Evolutionary conservation across 225 moss, liverwort and hornwort species (phyloP).

Genomic region (Pseudoscleropodium purum): DNA sequence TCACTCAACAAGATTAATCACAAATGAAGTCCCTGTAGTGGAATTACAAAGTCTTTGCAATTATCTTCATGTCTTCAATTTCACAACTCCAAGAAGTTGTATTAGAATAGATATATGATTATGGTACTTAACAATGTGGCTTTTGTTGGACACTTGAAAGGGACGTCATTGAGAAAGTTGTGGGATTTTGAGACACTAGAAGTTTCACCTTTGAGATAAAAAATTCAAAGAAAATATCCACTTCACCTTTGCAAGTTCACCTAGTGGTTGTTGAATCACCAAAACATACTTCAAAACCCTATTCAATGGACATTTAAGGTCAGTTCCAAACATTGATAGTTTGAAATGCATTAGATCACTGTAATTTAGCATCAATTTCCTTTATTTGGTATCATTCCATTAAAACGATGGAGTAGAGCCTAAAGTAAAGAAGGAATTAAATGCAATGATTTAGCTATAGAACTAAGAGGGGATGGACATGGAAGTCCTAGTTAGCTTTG

Average conservation of each 20-base stretch:
- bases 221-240: too few relatives aligned
- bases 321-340: not conserved
- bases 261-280: too few relatives aligned
- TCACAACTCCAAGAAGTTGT: not conserved
- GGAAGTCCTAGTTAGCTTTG: not conserved
- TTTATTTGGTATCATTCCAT: not conserved
- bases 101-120: fast-evolving
- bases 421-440: not conserved
- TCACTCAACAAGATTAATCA: too few relatives aligned
- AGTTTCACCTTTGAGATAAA: too few relatives aligned
- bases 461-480: not conserved
- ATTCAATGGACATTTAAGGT: not conserved
- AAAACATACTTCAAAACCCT: not conserved
- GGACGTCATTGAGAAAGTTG: fast-evolving
- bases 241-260: not conserved
- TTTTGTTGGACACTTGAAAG: not conserved
- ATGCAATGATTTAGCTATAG: not conserved
- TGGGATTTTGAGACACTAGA: too few relatives aligned
- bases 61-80: fast-evolving
- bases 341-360: not conserved
- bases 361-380: not conserved
- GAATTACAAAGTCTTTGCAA: not conserved
- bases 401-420: not conserved
- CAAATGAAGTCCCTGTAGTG: fast-evolving
- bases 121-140: not conserved